These are phyloP conservation scores for Physcia stellaris DNA, from an alignment of 495 filamentous ascomycete genomes.

Conservation along the genomic window DNA sequence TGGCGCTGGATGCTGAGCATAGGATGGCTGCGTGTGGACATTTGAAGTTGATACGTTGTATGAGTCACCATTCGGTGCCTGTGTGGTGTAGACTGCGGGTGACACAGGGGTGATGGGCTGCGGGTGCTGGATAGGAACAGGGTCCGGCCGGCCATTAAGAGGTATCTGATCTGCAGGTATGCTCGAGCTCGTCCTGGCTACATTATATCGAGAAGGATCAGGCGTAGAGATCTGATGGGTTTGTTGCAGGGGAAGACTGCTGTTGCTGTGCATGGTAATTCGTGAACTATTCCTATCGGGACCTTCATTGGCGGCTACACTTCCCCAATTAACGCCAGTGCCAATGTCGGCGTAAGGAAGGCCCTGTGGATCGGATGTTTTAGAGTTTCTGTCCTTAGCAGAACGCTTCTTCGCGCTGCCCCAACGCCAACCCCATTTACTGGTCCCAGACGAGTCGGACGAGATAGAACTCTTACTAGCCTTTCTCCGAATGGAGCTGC, in stretches of 20 bases:
- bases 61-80: constrained; percentile 23
- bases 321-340: too few species aligned
- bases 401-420: constrained; percentile 37
- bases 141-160: constrained; percentile 26
- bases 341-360: too few species aligned
- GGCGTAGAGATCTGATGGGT: constrained; percentile 45
- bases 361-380: too few species aligned
- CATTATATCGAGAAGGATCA: constrained; percentile 47
- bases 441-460: constrained; percentile 38
- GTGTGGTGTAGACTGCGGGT: constrained; percentile 36
- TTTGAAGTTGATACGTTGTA: constrained; percentile 26
- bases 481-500: constrained; percentile 26
- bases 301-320: too few species aligned
- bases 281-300: constrained; percentile 8
- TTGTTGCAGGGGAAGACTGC: constrained; percentile 27
- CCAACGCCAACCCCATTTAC: constrained; percentile 47
- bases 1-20: constrained; percentile 8
- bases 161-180: constrained; percentile 33
- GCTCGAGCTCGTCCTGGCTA: constrained; percentile 30
- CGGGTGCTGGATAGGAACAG: constrained; percentile 43
- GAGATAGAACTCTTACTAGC: constrained; percentile 35
- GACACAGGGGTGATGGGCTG: constrained; percentile 43
- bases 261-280: constrained; percentile 17
- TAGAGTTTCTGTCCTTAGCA: too few species aligned
- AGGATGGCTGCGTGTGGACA: too few species aligned